phyloP scores from a whole-genome alignment of 108 stramenopile species.

The Skeletonema costatum region DNA sequence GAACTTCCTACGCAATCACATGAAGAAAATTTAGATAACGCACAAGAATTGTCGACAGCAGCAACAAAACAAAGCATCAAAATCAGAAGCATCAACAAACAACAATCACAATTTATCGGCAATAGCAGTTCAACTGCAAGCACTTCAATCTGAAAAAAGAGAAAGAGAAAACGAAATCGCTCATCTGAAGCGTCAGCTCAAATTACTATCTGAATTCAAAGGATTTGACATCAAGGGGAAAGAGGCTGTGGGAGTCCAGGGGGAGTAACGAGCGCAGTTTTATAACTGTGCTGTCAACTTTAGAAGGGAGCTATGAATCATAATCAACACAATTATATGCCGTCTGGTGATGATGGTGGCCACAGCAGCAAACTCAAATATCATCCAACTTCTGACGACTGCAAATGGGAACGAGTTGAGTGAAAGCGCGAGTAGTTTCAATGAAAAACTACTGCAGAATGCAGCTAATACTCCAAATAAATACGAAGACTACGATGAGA shows the following conservation, averaged over 20 bases:
- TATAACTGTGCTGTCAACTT: background rate
- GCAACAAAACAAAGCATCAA: background rate
- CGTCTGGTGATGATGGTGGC: background rate
- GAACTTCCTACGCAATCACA: background rate
- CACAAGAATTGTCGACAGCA: background rate
- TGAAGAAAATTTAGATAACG: background rate
- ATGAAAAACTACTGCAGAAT: background rate
- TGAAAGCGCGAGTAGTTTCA: background rate
- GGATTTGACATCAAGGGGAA: conserved; percentile 2
- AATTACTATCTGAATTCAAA: conserved; percentile 2
- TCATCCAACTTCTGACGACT: background rate
- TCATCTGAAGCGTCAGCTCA: background rate
- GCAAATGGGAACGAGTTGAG: background rate
- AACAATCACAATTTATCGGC: background rate
- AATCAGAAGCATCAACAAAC: background rate
- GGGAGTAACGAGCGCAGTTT: background rate
- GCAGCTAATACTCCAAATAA: background rate
- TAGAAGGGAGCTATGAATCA: conserved; percentile 8
- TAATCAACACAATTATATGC: background rate
- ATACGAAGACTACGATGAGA: conserved; percentile 27
- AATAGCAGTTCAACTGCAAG: conserved; percentile 6
- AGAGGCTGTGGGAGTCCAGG: background rate
- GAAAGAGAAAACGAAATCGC: background rate
- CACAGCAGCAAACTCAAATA: background rate
- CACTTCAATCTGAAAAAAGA: background rate